Conservation (phyloP, 345 rosid genomes). For the Zanthoxylum bungeanum region DNA sequence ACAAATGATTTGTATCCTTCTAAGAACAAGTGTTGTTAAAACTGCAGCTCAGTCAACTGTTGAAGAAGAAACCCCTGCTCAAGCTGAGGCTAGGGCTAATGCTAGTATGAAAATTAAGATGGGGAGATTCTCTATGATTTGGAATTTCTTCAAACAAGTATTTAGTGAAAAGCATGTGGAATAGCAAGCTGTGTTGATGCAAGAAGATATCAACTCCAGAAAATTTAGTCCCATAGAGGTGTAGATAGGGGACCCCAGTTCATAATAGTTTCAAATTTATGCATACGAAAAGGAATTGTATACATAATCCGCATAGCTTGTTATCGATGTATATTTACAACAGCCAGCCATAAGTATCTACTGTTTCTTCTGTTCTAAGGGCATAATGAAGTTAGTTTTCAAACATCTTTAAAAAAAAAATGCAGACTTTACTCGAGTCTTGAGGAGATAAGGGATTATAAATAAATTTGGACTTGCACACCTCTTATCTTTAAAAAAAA, state of each 20-base stretch:
- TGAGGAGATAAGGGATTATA: too few species aligned
- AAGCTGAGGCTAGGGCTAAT: constrained; percentile 44
- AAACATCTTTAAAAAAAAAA: too few species aligned
- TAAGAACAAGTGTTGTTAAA: not conserved
- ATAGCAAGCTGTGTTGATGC: not conserved
- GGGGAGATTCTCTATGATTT: constrained; percentile 35
- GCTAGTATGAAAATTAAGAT: constrained; percentile 39
- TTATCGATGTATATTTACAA: not conserved
- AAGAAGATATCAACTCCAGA: not conserved
- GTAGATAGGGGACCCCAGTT: not conserved
- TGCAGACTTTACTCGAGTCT: too few species aligned
- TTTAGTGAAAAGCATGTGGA: too few species aligned
- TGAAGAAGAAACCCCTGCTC: constrained; percentile 60
- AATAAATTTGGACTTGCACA: too few species aligned
- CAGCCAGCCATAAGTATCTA: too few species aligned
- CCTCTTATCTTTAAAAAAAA: too few species aligned
- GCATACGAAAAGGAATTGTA: not conserved
- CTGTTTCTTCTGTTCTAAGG: too few species aligned
- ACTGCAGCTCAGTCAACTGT: constrained; percentile 29
- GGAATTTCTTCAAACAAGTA: too few species aligned
- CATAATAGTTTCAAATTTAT: not conserved
- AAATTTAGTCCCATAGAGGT: too few species aligned
- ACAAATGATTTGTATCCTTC: not conserved
- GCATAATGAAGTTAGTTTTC: too few species aligned
- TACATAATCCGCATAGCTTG: not conserved